phyloP scores from a whole-genome alignment of 2,329 filamentous ascomycete genomes.

The Stagonosporopsis vannaccii region DNA sequence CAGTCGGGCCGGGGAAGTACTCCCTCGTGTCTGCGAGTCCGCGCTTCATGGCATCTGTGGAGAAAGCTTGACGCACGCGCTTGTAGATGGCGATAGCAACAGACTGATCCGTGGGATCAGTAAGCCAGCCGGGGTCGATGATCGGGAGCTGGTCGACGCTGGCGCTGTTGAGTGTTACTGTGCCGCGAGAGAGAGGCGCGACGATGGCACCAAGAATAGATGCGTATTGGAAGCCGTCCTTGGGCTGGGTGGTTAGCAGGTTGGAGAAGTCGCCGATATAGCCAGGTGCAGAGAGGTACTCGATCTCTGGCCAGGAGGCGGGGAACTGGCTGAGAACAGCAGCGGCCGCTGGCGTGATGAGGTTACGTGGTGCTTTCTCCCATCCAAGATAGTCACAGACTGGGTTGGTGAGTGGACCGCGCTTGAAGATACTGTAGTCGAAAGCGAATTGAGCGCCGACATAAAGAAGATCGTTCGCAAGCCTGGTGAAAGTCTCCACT shows the following conservation, averaged over 20 bases:
- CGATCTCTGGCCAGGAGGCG: constrained; percentile 37
- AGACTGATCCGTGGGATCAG: constrained; percentile 38
- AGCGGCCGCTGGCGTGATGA: constrained; percentile 16
- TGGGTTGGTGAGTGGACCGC: constrained; percentile 29
- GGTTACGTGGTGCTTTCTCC: constrained; percentile 31
- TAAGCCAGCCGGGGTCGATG: constrained; percentile 18
- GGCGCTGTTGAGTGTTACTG: constrained; percentile 41
- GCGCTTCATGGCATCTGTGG: constrained; percentile 25
- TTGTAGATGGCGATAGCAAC: constrained; percentile 43
- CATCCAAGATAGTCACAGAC: constrained; percentile 34
- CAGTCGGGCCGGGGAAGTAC: constrained; percentile 28
- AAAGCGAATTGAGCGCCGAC: constrained; percentile 23
- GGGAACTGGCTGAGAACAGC: constrained; percentile 22
- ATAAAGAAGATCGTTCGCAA: constrained; percentile 26
- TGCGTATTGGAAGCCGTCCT: constrained; percentile 42
- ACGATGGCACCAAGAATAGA: constrained; percentile 42
- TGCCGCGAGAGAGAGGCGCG: constrained; percentile 46
- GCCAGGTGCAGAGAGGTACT: constrained; percentile 26
- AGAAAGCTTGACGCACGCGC: constrained; percentile 39
- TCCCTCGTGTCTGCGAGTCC: constrained; percentile 22
- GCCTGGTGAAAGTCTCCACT: constrained; percentile 22
- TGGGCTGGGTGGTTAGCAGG: constrained; percentile 29
- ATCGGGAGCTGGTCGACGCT: constrained; percentile 34
- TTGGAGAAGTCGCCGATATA: constrained; percentile 29
- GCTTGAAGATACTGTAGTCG: constrained; percentile 20